phyloP scores from a whole-genome alignment of 768 basidiomycete genomes.

The Mycena filopes region DNA sequence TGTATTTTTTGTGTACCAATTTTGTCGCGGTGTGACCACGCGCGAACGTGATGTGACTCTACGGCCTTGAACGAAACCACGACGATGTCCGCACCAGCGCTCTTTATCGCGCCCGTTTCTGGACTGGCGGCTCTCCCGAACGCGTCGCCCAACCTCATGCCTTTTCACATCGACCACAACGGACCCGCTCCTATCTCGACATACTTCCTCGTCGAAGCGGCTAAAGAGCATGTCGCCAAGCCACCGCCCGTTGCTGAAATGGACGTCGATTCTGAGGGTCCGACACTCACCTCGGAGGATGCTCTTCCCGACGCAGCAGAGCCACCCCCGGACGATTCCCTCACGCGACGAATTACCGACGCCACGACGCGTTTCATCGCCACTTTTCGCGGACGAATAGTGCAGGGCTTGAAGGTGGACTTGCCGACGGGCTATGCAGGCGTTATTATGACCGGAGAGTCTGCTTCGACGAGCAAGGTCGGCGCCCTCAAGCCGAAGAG shows the following conservation, averaged over 20 bases:
- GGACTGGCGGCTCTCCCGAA: constrained; percentile 37
- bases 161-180: constrained; percentile 78
- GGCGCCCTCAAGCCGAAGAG: constrained; percentile 22
- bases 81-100: constrained; percentile 23
- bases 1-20: no score
- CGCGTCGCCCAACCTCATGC: constrained; percentile 80
- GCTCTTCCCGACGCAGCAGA: not conserved
- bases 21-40: constrained; percentile 26
- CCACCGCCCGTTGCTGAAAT: constrained; percentile 5
- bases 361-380: constrained; percentile 60
- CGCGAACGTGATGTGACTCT: constrained; percentile 13
- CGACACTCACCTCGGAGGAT: constrained; percentile 1
- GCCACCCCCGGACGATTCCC: constrained; percentile 15
- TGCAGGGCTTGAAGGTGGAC: constrained; percentile 72
- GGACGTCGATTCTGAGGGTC: constrained; percentile 20
- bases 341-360: constrained; percentile 38
- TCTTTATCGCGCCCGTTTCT: constrained; percentile 20
- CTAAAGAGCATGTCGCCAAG: constrained; percentile 44
- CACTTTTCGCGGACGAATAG: constrained; percentile 78
- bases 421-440: constrained; percentile 78
- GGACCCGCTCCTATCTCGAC: constrained; percentile 81
- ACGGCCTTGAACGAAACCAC: constrained; percentile 4
- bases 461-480: constrained; percentile 20
- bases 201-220: constrained; percentile 72
- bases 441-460: constrained; percentile 60